Percentiles rank a stretch among this genome's conserved stretches.
Evolutionary conservation across 2,329 filamentous ascomycete genomes (phyloP).

Genomic region (Paraphaeosphaeria sporulosa): DNA sequence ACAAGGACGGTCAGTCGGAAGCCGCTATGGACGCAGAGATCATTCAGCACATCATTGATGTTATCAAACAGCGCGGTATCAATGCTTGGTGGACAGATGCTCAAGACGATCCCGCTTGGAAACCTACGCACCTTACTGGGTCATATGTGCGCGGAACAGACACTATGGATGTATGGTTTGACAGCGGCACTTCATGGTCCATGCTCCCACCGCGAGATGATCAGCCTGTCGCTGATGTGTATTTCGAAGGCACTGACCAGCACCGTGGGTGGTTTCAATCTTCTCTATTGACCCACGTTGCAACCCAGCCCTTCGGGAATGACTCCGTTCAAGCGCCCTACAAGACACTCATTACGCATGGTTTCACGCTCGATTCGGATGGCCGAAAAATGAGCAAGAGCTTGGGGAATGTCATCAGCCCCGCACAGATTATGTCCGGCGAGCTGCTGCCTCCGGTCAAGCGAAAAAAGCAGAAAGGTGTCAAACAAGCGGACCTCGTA

Average conservation of each 20-base stretch:
- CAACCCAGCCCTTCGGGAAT: constrained; percentile 57
- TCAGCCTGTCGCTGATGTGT: constrained; percentile 75
- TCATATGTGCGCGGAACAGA: constrained; percentile 80
- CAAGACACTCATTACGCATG: constrained; percentile 89
- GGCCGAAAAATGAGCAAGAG: constrained; percentile 99
- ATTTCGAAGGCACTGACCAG: constrained; percentile 93
- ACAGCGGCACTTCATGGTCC: constrained; percentile 94
- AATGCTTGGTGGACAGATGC: constrained; percentile 94
- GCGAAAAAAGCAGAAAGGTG: constrained; percentile 64
- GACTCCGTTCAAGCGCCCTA: constrained; percentile 70
- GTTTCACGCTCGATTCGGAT: constrained; percentile 86
- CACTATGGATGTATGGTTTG: constrained; percentile 99
- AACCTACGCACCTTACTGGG: constrained; percentile 68
- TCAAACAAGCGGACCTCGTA: constrained; percentile 39
- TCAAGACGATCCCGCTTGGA: constrained; percentile 78
- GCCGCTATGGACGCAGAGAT: constrained; percentile 81
- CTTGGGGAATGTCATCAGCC: constrained; percentile 84
- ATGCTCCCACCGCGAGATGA: constrained; percentile 42
- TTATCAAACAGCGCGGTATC: constrained; percentile 79
- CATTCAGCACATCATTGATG: constrained; percentile 82
- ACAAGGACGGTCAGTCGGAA: constrained; percentile 64
- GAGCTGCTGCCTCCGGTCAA: constrained; percentile 76
- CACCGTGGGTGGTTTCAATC: constrained; percentile 99
- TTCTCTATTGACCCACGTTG: constrained; percentile 85
- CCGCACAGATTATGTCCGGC: constrained; percentile 84